Conservation (phyloP, 345 rosid species). For the Dipteronia dyeriana region DNA sequence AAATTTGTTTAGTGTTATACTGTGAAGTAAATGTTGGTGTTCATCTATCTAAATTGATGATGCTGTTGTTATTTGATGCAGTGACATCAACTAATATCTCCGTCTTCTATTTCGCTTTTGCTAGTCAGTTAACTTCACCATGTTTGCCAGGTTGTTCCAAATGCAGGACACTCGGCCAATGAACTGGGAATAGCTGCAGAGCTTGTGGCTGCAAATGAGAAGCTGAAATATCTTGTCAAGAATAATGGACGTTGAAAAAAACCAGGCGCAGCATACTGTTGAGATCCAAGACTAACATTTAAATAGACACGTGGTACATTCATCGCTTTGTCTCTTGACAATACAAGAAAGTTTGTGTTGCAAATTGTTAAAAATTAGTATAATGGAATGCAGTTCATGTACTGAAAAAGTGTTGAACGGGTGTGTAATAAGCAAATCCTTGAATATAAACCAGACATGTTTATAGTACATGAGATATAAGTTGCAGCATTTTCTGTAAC, state of each 20-base stretch:
- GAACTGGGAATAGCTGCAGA: slow-evolving; percentile 86
- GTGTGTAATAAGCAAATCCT: too few relatives aligned
- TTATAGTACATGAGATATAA: too few relatives aligned
- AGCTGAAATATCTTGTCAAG: slow-evolving; percentile 55
- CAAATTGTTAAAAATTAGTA: slow-evolving; percentile 12
- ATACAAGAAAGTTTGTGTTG: slow-evolving; percentile 8
- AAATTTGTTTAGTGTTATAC: not conserved
- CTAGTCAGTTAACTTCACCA: not conserved
- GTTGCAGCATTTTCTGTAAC: too few relatives aligned
- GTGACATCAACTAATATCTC: not conserved
- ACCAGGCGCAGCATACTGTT: not conserved
- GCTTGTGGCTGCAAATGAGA: slow-evolving; percentile 87
- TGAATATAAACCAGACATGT: too few relatives aligned
- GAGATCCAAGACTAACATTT: not conserved
- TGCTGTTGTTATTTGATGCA: not conserved
- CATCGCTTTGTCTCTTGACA: not conserved
- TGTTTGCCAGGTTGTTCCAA: slow-evolving; percentile 61
- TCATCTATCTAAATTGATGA: not conserved
- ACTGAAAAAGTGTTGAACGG: too few relatives aligned
- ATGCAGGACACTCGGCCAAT: slow-evolving; percentile 97
- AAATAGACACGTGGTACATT: not conserved
- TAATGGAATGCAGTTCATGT: not conserved
- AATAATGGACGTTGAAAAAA: slow-evolving; percentile 27
- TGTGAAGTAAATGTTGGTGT: not conserved
- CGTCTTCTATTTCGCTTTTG: not conserved